Base-by-base conservation (phyloP, 306 rosid species). In the Castanea sativa region DNA sequence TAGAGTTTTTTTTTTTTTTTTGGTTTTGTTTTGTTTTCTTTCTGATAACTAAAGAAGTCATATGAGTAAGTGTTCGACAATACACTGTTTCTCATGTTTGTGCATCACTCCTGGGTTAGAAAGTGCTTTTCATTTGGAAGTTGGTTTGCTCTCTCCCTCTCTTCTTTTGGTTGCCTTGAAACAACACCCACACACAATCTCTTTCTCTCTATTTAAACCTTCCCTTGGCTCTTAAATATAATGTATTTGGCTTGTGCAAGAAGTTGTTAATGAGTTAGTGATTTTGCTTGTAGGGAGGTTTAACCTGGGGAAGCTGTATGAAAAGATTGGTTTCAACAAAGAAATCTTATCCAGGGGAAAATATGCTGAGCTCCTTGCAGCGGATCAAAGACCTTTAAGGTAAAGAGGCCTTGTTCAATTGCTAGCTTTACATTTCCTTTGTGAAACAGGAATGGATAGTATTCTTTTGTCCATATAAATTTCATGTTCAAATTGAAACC, bases 271-370 rank as follows among this genome's bases (percentile, higher is more conserved):
- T 83, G 80, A n/a, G 59, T 23, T 72, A 68, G 25, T 20, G 49
- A 80, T 27, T 86, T 73, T 77, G 67, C 56, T 83, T 78, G 67
- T 73, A 92, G 99, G 94, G 77, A 95, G 88, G 79, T 80, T 95
- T 76, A 95, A 90, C 86, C 85, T 95, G 80, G 97, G 89, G 81
- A 90, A 91, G 71, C 90, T 95, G 59, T 95, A 92, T 84, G 98
- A 92, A 91, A 95, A 86, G 94, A 91, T 95, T 87, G 99, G 99
- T 67, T 92, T 92, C 87, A 92, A 91, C 87, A 95, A 92, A 81
- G 97, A 95, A 88, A 85, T 91, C 76, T 85, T 95, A 82, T 95
- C 98, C 30, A 87, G 91, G 88, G 99, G 99, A 86, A 92, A 83
- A 85, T 95, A 84, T 85, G 92, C 97, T 19, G 99, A 95, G 89